Percentiles rank a stretch among this genome's conserved stretches.
Conservation (phyloP, 495 filamentous ascomycete genomes). For the Aspergillus asperescens region DNA sequence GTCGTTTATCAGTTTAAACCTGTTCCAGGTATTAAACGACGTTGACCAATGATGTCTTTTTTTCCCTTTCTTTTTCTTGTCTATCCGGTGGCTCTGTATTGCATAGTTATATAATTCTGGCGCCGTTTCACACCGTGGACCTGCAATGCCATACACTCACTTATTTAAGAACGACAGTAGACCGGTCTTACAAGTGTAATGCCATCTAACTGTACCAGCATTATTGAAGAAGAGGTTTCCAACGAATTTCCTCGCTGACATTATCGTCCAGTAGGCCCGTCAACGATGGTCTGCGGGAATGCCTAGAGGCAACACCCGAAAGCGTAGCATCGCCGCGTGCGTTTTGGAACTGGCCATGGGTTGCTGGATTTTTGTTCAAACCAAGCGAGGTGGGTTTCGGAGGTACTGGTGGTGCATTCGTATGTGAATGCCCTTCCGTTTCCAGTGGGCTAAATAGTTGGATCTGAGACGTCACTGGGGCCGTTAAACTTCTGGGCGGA, state of each 20-base stretch:
- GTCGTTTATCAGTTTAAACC: background rate
- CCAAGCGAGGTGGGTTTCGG: slow-evolving; percentile 32
- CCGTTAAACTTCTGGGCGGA: slow-evolving; percentile 10
- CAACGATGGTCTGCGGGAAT: background rate
- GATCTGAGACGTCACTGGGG: background rate
- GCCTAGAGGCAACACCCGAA: background rate
- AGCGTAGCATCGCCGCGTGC: background rate
- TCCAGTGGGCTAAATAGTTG: background rate
- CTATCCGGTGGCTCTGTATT: no score
- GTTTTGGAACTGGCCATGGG: background rate
- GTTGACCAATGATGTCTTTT: background rate
- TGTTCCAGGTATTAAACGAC: background rate
- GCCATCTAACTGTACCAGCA: slow-evolving; percentile 1
- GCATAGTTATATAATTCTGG: no score
- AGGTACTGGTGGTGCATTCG: slow-evolving; percentile 28
- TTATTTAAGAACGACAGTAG: no score
- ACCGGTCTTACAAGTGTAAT: no score
- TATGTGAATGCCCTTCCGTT: slow-evolving; percentile 3
- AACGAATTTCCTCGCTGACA: slow-evolving; percentile 23
- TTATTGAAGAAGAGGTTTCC: slow-evolving; percentile 34
- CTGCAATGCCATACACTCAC: background rate
- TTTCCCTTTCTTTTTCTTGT: no score
- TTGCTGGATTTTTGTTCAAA: slow-evolving; percentile 5
- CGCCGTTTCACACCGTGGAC: no score
- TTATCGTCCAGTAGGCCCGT: slow-evolving; percentile 26